A percentile compares a stretch with the other conserved stretches of the same genome.
Evolutionary conservation across 2,329 filamentous ascomycete genomes (phyloP).

Genomic region (Tolypocladium tropicale): DNA sequence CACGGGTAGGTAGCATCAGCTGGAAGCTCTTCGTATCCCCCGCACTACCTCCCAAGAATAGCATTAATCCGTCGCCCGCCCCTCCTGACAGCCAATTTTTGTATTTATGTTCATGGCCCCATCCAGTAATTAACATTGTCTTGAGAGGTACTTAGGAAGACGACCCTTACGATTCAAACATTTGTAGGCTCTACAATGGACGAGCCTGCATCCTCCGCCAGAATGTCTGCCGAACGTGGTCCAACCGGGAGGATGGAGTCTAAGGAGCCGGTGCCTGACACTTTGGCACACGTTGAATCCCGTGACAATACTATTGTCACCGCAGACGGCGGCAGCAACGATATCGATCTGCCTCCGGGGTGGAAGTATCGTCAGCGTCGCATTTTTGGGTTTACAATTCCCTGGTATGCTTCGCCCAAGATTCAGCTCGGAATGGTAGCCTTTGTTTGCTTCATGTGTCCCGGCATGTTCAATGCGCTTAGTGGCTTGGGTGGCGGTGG

Average conservation of each 20-base stretch:
- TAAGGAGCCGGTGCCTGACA: neutral
- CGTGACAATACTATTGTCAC: neutral
- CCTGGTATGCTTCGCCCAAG: constrained; percentile 67
- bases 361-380: constrained; percentile 61
- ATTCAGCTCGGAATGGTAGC: constrained; percentile 60
- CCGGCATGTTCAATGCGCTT: constrained; percentile 65
- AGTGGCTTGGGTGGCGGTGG: constrained; percentile 54
- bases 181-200: neutral
- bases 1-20: neutral
- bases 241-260: neutral
- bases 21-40: neutral
- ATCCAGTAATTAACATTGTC: no score
- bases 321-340: neutral
- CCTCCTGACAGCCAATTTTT: no score
- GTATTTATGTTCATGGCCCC: no score
- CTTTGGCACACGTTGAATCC: neutral
- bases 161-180: no score
- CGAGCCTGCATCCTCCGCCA: neutral
- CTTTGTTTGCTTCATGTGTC: constrained; percentile 49
- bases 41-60: neutral
- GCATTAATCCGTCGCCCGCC: neutral
- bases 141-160: no score
- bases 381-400: constrained; percentile 37
- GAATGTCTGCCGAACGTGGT: neutral
- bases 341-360: constrained; percentile 29